Evolutionary conservation across 2,329 filamentous ascomycete genomes (phyloP).

Genomic region (Fusarium dimerum): DNA sequence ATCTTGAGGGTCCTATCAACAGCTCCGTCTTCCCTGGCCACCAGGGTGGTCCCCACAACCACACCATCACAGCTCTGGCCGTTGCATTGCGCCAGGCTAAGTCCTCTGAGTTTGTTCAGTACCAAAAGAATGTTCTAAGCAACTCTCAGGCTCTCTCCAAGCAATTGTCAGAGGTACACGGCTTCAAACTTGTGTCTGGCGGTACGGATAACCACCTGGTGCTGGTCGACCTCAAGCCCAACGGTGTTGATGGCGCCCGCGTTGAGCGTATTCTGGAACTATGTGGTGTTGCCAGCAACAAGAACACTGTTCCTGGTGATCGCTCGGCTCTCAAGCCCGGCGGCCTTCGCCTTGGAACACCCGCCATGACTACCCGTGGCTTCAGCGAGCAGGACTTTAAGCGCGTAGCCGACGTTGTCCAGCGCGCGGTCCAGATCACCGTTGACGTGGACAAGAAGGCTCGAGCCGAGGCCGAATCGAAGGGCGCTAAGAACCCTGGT

Average conservation of each 20-base stretch:
- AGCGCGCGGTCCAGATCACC: slow-evolving; percentile 75
- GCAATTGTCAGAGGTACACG: slow-evolving; percentile 62
- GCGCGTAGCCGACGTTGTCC: slow-evolving; percentile 78
- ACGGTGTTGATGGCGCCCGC: slow-evolving; percentile 80
- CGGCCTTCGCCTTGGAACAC: slow-evolving; percentile 86
- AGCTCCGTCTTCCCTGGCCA: slow-evolving; percentile 94
- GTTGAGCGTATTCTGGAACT: slow-evolving; percentile 87
- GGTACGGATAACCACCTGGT: slow-evolving; percentile 97
- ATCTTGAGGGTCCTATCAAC: slow-evolving; percentile 91
- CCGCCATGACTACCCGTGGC: slow-evolving; percentile 93
- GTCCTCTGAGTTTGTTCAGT: slow-evolving; percentile 81
- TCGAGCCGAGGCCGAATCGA: slow-evolving; percentile 63
- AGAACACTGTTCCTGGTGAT: slow-evolving; percentile 95
- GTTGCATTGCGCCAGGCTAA: slow-evolving; percentile 92
- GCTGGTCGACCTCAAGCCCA: slow-evolving; percentile 83
- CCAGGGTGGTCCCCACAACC: slow-evolving; percentile 96
- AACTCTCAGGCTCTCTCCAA: slow-evolving; percentile 85
- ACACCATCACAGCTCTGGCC: slow-evolving; percentile 92
- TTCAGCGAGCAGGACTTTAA: slow-evolving; percentile 83
- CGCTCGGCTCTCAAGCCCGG: slow-evolving; percentile 88
- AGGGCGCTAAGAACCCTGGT: slow-evolving; percentile 63
- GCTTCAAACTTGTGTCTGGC: slow-evolving; percentile 85
- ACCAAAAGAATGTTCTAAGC: slow-evolving; percentile 81
- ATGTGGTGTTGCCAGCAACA: slow-evolving; percentile 91
- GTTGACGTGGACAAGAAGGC: slow-evolving; percentile 71